phyloP scores from a whole-genome alignment of 1,284 basidiomycete genomes.

The Irpex sp. region DNA sequence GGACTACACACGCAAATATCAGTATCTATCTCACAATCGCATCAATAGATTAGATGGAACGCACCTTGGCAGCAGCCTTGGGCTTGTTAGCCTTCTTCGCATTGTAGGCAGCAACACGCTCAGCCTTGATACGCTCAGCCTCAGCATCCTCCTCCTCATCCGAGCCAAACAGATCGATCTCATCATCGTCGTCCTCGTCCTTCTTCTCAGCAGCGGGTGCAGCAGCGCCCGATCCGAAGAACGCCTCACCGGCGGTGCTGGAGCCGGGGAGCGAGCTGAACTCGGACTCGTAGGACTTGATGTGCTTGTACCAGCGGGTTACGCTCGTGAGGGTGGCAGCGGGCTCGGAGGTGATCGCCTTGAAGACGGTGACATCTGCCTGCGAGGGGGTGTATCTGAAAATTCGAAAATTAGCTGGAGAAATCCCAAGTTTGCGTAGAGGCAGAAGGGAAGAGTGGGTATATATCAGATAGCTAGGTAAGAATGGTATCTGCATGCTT shows the following conservation, averaged over 20 bases:
- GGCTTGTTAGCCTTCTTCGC: constrained; percentile 93
- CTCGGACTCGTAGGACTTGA: constrained; percentile 83
- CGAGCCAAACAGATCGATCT: constrained; percentile 89
- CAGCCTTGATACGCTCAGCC: constrained; percentile 91
- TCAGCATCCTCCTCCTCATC: constrained; percentile 93
- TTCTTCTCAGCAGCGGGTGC: constrained; percentile 57
- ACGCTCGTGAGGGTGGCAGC: constrained; percentile 75
- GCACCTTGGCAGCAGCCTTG: constrained; percentile 85
- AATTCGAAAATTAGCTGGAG: constrained; percentile 2
- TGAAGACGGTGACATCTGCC: constrained; percentile 95
- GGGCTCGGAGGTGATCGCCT: constrained; percentile 65
- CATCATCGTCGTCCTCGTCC: constrained; percentile 88
- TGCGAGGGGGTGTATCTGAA: constrained; percentile 90
- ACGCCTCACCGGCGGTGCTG: constrained; percentile 77
- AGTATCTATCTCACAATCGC: constrained; percentile 15
- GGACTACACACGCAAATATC: constrained; percentile 52
- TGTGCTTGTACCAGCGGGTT: constrained; percentile 94
- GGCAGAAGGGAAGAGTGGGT: constrained; percentile 20
- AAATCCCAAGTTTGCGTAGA: constrained; percentile 14
- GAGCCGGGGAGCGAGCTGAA: constrained; percentile 80
- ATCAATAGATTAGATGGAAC: constrained; percentile 37
- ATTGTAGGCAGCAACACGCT: constrained; percentile 94
- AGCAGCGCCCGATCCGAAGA: constrained; percentile 41
- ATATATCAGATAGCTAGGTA: constrained; percentile 93
- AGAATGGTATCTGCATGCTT: constrained; percentile 72